Conservation (phyloP, 148 eudicot species). For the Beta vulgaris region DNA sequence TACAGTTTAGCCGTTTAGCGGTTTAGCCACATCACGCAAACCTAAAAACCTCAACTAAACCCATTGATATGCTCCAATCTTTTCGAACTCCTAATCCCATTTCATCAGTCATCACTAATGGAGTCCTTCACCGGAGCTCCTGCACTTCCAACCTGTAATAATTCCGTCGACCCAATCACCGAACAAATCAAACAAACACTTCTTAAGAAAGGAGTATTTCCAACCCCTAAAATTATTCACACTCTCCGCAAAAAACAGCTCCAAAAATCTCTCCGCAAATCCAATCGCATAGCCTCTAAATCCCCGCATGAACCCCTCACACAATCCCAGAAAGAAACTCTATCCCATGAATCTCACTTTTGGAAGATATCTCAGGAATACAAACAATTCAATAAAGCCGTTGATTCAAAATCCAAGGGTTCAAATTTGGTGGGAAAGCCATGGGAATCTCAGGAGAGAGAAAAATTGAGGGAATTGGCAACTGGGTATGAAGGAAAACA, state of each 20-base stretch:
- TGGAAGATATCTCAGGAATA: constrained; percentile 51
- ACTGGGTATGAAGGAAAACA: constrained; percentile 32
- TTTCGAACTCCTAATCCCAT: background rate
- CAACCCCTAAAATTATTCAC: constrained; percentile 88
- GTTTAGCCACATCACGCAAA: no score
- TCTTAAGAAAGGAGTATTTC: constrained; percentile 53
- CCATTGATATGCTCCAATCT: background rate
- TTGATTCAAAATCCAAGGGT: constrained; percentile 16
- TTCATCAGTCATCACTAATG: constrained; percentile 37
- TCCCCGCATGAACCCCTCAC: constrained; percentile 29
- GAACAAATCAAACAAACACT: constrained; percentile 59
- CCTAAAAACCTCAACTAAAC: constrained; percentile 16
- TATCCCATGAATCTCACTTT: constrained; percentile 56
- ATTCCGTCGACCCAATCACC: constrained; percentile 29
- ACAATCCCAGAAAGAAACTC: constrained; percentile 34
- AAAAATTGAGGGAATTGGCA: constrained; percentile 42
- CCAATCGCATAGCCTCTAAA: constrained; percentile 40
- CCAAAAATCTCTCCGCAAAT: constrained; percentile 63
- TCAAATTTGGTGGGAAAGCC: constrained; percentile 58
- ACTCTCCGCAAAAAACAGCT: constrained; percentile 70
- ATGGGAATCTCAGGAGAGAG: constrained; percentile 60
- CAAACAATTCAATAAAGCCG: constrained; percentile 35
- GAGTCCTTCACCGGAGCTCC: constrained; percentile 54
- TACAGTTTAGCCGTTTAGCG: no score
- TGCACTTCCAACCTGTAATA: constrained; percentile 31